phyloP scores from a whole-genome alignment of 441 rosid genomes.

The Corymbia calophylla region DNA sequence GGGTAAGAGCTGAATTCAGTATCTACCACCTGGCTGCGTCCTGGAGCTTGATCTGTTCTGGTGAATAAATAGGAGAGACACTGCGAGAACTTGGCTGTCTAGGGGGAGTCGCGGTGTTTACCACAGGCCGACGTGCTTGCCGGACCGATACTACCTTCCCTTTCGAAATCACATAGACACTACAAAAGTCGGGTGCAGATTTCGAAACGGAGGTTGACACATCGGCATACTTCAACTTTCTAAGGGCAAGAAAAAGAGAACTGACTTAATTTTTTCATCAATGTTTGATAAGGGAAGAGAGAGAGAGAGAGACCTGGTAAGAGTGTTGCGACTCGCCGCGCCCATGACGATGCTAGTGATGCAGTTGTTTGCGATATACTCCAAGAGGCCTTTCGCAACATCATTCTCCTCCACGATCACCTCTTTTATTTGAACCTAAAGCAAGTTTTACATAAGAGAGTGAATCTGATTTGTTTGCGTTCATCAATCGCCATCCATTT shows the following conservation, averaged over 20 bases:
- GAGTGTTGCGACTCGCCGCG: slow-evolving; percentile 46
- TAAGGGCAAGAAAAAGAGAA: background rate
- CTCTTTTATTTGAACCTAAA: slow-evolving; percentile 55
- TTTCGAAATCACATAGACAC: slow-evolving; percentile 62
- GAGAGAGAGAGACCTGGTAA: slow-evolving; percentile 37
- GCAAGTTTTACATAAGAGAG: background rate
- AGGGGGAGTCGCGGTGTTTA: slow-evolving; percentile 46
- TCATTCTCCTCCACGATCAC: slow-evolving; percentile 59
- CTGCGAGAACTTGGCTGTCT: slow-evolving; percentile 19
- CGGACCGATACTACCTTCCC: slow-evolving; percentile 48
- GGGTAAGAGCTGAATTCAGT: background rate
- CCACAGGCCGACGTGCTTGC: slow-evolving; percentile 43
- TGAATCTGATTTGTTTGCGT: background rate
- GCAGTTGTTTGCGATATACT: slow-evolving; percentile 43
- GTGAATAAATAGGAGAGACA: slow-evolving; percentile 8
- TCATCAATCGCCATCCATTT: background rate
- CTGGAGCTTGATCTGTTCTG: slow-evolving; percentile 23
- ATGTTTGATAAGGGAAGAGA: background rate
- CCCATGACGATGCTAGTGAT: slow-evolving; percentile 56
- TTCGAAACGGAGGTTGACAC: slow-evolving; percentile 41
- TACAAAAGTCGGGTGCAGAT: slow-evolving; percentile 64
- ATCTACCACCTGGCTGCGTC: slow-evolving; percentile 28
- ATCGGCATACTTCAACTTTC: slow-evolving; percentile 49
- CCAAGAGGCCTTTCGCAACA: slow-evolving; percentile 49
- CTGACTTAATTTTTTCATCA: background rate